A percentile compares a stretch with the other conserved stretches of the same genome.
phyloP scores from a whole-genome alignment of 108 stramenopile genomes.

The Asterionellopsis glacialis region DNA sequence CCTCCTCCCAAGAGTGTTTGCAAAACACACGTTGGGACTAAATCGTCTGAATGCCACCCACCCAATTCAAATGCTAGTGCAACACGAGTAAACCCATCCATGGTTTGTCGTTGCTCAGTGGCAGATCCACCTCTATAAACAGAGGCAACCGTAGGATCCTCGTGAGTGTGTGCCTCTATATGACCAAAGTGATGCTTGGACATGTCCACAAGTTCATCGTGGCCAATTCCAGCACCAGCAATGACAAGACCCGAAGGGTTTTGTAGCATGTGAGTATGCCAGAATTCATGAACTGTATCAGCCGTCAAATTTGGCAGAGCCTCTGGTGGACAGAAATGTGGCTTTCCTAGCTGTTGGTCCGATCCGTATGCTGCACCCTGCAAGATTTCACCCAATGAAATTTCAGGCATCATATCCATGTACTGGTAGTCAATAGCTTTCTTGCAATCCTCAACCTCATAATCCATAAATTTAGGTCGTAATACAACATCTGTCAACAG shows the following conservation, averaged over 20 bases:
- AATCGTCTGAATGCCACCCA: conserved; percentile 89
- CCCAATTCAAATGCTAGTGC: conserved; percentile 92
- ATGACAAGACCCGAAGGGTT: conserved; percentile 83
- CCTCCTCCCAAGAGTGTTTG: conserved; percentile 97
- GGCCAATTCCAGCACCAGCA: conserved; percentile 91
- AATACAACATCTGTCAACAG: conserved; percentile 72
- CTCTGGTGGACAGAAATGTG: conserved; percentile 75
- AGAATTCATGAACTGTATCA: conserved; percentile 56
- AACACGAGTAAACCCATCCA: conserved; percentile 82
- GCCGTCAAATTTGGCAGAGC: conserved; percentile 56
- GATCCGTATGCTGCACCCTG: conserved; percentile 85
- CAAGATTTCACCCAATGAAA: conserved; percentile 79
- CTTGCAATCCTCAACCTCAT: conserved; percentile 67
- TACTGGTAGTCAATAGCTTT: conserved; percentile 75
- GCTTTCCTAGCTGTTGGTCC: conserved; percentile 80
- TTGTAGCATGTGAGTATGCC: conserved; percentile 45
- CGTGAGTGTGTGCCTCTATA: conserved; percentile 24
- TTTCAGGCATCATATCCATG: conserved; percentile 70
- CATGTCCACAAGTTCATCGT: conserved; percentile 84
- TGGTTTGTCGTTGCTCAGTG: conserved; percentile 31
- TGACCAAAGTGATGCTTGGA: conserved; percentile 79
- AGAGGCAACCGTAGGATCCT: conserved; percentile 32
- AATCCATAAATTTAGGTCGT: conserved; percentile 39
- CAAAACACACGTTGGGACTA: conserved; percentile 92
- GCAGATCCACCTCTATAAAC: conserved; percentile 70